Evolutionary conservation across 805 yeast genomes (phyloP).

Genomic region (Nakazawaea peltata): DNA sequence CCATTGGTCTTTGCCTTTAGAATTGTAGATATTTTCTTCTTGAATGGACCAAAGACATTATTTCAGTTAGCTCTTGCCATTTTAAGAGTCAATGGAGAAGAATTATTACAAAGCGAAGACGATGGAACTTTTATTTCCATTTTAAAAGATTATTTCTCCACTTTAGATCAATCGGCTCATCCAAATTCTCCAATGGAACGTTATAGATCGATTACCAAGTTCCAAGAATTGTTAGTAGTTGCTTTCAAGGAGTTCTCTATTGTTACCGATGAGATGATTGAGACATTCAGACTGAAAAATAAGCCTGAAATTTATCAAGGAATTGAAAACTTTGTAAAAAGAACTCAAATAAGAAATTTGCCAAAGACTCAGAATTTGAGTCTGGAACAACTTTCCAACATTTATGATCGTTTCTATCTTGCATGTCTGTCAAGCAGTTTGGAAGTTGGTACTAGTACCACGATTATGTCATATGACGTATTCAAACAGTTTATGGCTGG

Average conservation of each 20-base stretch:
- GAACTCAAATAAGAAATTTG: constrained; percentile 83
- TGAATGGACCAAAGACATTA: constrained; percentile 81
- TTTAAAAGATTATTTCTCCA: constrained; percentile 71
- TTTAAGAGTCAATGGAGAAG: constrained; percentile 83
- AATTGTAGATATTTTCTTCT: constrained; percentile 81
- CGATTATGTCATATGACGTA: constrained; percentile 61
- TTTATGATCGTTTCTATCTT: constrained; percentile 82
- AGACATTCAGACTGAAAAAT: constrained; percentile 59
- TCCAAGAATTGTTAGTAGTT: constrained; percentile 84
- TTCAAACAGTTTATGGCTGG: constrained; percentile 72
- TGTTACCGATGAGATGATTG: constrained; percentile 67
- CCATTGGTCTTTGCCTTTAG: constrained; percentile 91
- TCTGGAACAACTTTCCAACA: constrained; percentile 51
- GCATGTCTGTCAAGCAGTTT: constrained; percentile 42
- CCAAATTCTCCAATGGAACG: constrained; percentile 61
- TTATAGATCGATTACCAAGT: constrained; percentile 63
- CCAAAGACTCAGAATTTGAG: constrained; percentile 62
- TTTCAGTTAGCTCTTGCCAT: constrained; percentile 93
- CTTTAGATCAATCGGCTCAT: constrained; percentile 72
- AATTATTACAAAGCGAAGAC: constrained; percentile 69
- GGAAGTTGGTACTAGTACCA: constrained; percentile 12
- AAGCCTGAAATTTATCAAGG: constrained; percentile 76
- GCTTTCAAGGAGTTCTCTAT: constrained; percentile 87
- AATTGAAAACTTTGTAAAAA: constrained; percentile 82
- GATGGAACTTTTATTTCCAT: constrained; percentile 89